phyloP scores from a whole-genome alignment of 1,284 basidiomycete species.

The Wolfiporia cocos region DNA sequence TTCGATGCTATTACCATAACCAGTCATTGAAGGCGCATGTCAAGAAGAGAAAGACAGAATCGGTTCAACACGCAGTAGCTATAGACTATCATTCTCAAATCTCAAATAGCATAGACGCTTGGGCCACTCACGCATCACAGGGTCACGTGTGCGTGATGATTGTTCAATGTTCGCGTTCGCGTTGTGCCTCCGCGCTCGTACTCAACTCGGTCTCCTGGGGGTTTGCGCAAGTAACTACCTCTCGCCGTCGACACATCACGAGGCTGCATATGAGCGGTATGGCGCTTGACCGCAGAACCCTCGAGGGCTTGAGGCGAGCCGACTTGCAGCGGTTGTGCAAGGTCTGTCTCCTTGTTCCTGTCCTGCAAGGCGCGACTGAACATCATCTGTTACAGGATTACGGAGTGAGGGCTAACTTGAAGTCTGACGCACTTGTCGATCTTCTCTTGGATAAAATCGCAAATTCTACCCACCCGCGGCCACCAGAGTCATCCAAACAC shows the following conservation, averaged over 20 bases:
- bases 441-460: conserved; percentile 52
- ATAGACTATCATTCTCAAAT: too few species aligned
- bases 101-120: too few species aligned
- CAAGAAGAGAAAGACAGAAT: too few species aligned
- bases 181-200: conserved; percentile 3
- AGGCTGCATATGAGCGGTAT: conserved; percentile 25
- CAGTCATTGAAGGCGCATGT: too few species aligned
- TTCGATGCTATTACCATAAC: too few species aligned
- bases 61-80: too few species aligned
- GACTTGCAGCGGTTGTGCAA: conserved; percentile 78
- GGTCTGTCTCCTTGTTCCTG: conserved; percentile 30
- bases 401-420: conserved; percentile 74
- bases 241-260: neutral
- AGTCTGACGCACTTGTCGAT: conserved; percentile 70
- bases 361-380: conserved; percentile 3
- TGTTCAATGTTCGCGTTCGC: conserved; percentile 8
- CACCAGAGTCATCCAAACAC: conserved; percentile 17
- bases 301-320: conserved; percentile 58
- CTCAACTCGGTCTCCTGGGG: neutral
- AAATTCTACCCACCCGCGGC: conserved; percentile 12
- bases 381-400: conserved; percentile 46
- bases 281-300: conserved; percentile 48
- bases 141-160: conserved; percentile 7
- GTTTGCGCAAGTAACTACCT: too few species aligned
- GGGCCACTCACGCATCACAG: too few species aligned